phyloP scores from a whole-genome alignment of 1,284 basidiomycete genomes.

The Ceratobasidium sp. region DNA sequence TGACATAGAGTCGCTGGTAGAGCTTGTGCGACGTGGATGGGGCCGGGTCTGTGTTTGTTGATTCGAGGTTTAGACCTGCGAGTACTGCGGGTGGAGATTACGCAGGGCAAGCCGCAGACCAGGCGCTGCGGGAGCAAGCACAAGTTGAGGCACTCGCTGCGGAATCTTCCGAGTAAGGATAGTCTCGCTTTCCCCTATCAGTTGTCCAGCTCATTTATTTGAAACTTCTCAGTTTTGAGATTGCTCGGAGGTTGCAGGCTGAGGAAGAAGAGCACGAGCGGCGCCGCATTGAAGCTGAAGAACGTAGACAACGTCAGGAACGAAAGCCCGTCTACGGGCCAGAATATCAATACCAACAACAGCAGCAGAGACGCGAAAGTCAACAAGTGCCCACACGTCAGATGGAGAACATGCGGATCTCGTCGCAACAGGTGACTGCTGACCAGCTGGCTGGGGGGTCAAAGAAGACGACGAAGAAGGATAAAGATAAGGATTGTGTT shows the following conservation, averaged over 20 bases:
- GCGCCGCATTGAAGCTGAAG: slow-evolving; percentile 27
- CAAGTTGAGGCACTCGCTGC: slow-evolving; percentile 50
- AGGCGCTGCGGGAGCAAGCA: slow-evolving; percentile 56
- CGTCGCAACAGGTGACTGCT: slow-evolving; percentile 20
- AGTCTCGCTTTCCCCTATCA: slow-evolving; percentile 42
- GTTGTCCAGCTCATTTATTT: slow-evolving; percentile 7
- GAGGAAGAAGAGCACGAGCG: slow-evolving; percentile 70
- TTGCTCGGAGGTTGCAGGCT: slow-evolving; percentile 76
- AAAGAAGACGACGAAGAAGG: slow-evolving; percentile 57
- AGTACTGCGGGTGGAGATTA: slow-evolving; percentile 81
- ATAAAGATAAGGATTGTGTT: slow-evolving; percentile 66
- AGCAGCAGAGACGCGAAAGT: too few relatives aligned
- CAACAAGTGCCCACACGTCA: slow-evolving; percentile 49
- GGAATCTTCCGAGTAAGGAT: slow-evolving; percentile 64
- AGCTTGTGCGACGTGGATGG: slow-evolving; percentile 88
- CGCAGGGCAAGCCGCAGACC: slow-evolving; percentile 76
- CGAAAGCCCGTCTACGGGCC: slow-evolving; percentile 52
- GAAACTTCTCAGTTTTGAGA: slow-evolving; percentile 59
- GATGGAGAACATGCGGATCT: slow-evolving; percentile 47
- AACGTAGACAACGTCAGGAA: slow-evolving; percentile 10
- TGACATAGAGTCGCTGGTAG: slow-evolving; percentile 84
- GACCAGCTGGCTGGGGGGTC: slow-evolving; percentile 33
- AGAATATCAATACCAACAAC: slow-evolving; percentile 56
- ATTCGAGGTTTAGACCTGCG: slow-evolving; percentile 70
- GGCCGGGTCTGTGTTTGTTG: slow-evolving; percentile 76